These are phyloP conservation scores for Tulasnella sp. DNA, from an alignment of 768 basidiomycete species.

Conservation along the genomic window DNA sequence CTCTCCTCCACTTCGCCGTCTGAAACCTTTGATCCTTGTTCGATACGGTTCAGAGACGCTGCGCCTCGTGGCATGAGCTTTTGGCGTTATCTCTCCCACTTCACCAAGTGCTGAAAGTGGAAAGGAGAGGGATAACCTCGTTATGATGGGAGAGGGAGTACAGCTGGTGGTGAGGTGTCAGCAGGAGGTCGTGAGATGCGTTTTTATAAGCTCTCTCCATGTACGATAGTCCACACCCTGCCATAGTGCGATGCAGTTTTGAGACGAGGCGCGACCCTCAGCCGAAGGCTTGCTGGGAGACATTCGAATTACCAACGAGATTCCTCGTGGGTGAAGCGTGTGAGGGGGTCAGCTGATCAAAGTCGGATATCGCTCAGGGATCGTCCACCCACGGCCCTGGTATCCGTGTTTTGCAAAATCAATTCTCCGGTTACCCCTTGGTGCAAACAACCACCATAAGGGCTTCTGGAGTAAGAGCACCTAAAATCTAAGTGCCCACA, in stretches of 20 bases:
- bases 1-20: background rate
- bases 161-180: too few relatives aligned
- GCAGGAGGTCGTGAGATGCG: background rate
- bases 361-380: background rate
- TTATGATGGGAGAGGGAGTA: background rate
- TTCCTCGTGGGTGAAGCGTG: background rate
- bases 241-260: background rate
- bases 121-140: background rate
- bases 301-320: background rate
- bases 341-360: background rate
- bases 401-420: background rate
- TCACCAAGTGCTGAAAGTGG: background rate
- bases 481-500: background rate
- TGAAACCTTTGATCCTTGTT: background rate
- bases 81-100: background rate
- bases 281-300: background rate
- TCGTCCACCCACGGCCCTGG: background rate
- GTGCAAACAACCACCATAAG: background rate
- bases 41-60: background rate
- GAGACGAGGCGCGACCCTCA: background rate
- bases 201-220: background rate
- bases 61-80: background rate
- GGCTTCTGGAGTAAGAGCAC: background rate
- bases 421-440: background rate
- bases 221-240: background rate